Percentiles rank a stretch among this genome's conserved stretches.
Conservation (phyloP, 371 early-diverging fungal genomes). For the Actinomortierella wolfii region DNA sequence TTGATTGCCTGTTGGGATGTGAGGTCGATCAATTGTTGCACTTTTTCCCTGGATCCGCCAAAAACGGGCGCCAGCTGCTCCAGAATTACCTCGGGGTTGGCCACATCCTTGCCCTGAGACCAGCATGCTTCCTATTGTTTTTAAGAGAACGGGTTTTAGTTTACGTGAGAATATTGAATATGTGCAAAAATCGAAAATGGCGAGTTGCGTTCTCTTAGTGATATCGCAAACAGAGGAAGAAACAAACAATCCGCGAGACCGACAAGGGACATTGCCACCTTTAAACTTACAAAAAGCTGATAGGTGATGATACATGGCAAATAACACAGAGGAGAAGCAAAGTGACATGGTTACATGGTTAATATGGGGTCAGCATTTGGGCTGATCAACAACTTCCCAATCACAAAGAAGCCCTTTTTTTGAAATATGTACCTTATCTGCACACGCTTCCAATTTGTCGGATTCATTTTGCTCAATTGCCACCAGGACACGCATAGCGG, state of each 20-base stretch:
- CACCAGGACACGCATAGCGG: slow-evolving; percentile 44
- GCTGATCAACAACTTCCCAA: too few relatives aligned
- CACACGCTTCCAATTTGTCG: slow-evolving; percentile 35
- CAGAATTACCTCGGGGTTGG: slow-evolving; percentile 30
- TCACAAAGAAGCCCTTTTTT: too few relatives aligned
- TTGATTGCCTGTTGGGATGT: slow-evolving; percentile 22
- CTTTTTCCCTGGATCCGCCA: slow-evolving; percentile 28
- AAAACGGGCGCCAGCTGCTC: slow-evolving; percentile 22
- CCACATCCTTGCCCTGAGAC: slow-evolving; percentile 17
- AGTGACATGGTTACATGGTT: too few relatives aligned
- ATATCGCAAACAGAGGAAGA: too few relatives aligned
- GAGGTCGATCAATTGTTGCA: slow-evolving; percentile 18
- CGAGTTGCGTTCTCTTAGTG: too few relatives aligned
- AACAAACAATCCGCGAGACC: neutral
- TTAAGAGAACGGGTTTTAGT: too few relatives aligned
- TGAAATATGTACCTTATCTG: slow-evolving; percentile 37
- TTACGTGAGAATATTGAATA: too few relatives aligned
- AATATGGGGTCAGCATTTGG: too few relatives aligned
- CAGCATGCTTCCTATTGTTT: slow-evolving; percentile 27
- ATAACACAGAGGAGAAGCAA: too few relatives aligned
- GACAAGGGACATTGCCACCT: too few relatives aligned
- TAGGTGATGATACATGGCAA: too few relatives aligned
- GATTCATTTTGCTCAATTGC: slow-evolving; percentile 36
- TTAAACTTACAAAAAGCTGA: slow-evolving; percentile 37
- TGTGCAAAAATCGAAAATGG: too few relatives aligned